These are phyloP conservation scores for Exserohilum rostratum DNA, from an alignment of 2,329 filamentous ascomycete genomes.

Conservation along the genomic window DNA sequence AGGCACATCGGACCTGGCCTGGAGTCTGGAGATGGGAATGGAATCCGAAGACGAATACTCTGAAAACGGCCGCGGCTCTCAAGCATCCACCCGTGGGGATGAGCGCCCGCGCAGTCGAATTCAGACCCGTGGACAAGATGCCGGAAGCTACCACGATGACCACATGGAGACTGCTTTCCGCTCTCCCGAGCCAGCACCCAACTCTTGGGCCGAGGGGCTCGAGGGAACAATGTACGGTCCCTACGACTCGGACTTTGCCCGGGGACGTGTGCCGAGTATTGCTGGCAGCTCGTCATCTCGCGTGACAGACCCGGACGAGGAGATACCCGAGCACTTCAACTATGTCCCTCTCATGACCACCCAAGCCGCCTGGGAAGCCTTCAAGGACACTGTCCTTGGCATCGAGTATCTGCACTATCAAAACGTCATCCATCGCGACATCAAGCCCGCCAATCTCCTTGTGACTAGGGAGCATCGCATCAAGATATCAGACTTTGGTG, in stretches of 20 bases:
- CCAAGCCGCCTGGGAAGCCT: slow-evolving; percentile 79
- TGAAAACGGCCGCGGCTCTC: slow-evolving; percentile 34
- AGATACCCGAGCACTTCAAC: slow-evolving; percentile 84
- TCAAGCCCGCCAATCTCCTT: slow-evolving; percentile 77
- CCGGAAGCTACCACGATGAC: slow-evolving; percentile 24
- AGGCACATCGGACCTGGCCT: slow-evolving; percentile 64
- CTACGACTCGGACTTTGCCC: slow-evolving; percentile 64
- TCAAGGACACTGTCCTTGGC: slow-evolving; percentile 90
- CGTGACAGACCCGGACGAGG: slow-evolving; percentile 50
- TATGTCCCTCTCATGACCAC: slow-evolving; percentile 94
- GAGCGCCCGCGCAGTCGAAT: slow-evolving; percentile 27
- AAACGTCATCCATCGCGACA: slow-evolving; percentile 59
- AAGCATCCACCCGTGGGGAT: slow-evolving; percentile 28
- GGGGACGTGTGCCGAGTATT: slow-evolving; percentile 78
- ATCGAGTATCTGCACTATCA: slow-evolving; percentile 79
- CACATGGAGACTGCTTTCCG: slow-evolving; percentile 48
- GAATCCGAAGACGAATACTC: slow-evolving; percentile 61
- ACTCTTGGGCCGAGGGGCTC: slow-evolving; percentile 58
- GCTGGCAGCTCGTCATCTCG: slow-evolving; percentile 74
- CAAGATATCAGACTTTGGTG: slow-evolving; percentile 98
- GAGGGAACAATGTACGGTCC: slow-evolving; percentile 80
- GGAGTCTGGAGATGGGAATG: slow-evolving; percentile 83
- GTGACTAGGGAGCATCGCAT: slow-evolving; percentile 84
- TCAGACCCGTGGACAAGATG: slow-evolving; percentile 26
- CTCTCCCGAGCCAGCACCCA: slow-evolving; percentile 28